phyloP scores from a whole-genome alignment of 306 rosid species.

The Purshia tridentata region DNA sequence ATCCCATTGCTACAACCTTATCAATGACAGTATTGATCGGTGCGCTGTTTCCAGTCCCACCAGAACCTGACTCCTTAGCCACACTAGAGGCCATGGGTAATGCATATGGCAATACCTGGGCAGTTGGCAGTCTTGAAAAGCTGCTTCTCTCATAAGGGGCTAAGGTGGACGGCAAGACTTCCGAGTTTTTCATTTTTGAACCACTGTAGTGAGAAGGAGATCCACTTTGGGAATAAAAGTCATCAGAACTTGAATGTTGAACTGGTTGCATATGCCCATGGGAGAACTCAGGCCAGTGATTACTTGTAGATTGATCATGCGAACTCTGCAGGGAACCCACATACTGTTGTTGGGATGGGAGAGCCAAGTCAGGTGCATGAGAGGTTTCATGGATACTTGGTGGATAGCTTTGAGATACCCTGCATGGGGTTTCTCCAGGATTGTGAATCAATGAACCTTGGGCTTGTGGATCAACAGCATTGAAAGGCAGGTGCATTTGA shows the following conservation, averaged over 20 bases:
- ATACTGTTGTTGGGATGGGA: conserved; percentile 22
- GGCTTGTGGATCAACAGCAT: conserved; percentile 23
- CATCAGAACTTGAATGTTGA: conserved; percentile 20
- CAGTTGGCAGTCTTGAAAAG: conserved; percentile 13
- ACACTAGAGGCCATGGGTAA: conserved; percentile 45
- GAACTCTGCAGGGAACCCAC: conserved; percentile 17
- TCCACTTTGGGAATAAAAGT: conserved; percentile 21
- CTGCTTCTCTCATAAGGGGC: conserved; percentile 18
- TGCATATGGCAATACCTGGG: conserved; percentile 37
- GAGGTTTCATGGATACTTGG: conserved; percentile 24
- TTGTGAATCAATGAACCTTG: conserved; percentile 1
- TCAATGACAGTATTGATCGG: conserved; percentile 39
- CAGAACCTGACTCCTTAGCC: conserved; percentile 29
- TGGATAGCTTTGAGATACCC: conserved; percentile 24
- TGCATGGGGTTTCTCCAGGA: conserved; percentile 15
- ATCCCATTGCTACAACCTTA: conserved; percentile 51
- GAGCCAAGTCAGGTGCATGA: conserved; percentile 11
- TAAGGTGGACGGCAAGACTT: conserved; percentile 7
- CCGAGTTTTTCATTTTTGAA: conserved; percentile 20
- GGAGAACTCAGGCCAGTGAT: conserved; percentile 11
- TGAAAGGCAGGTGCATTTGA: conserved; percentile 1
- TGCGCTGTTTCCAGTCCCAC: conserved; percentile 25
- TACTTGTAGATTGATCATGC: conserved; percentile 21
- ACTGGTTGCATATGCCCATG: conserved; percentile 25
- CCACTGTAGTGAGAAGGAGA: conserved; percentile 18